A percentile compares a stretch with the other conserved stretches of the same genome.
Conservation (phyloP, 1,139 yeast species). For the Lodderomyces jiufengensis region DNA sequence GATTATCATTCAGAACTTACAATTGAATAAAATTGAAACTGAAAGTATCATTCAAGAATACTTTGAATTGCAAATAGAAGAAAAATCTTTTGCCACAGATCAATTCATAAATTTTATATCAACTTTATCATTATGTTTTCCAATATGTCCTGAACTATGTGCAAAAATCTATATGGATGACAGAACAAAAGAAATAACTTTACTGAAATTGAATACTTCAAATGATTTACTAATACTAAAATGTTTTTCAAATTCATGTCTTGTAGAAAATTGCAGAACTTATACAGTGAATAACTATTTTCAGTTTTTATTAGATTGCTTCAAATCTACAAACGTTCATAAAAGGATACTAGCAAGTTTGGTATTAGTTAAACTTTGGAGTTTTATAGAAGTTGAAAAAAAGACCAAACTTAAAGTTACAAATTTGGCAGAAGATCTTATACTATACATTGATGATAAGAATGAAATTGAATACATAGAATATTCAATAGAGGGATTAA, state of each 20-base stretch:
- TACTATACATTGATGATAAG: constrained; percentile 15
- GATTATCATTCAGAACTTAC: constrained; percentile 24
- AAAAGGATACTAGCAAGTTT: constrained; percentile 32
- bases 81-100: constrained; percentile 10
- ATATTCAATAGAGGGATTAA: constrained; percentile 42
- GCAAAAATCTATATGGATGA: constrained; percentile 20
- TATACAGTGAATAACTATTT: constrained; percentile 30
- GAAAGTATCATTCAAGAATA: constrained; percentile 21
- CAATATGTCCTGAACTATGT: constrained; percentile 23
- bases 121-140: constrained; percentile 22
- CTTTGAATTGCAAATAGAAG: constrained; percentile 24
- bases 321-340: constrained; percentile 12
- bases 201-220: not conserved
- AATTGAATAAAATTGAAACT: constrained; percentile 16
- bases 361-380: constrained; percentile 44
- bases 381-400: constrained; percentile 25
- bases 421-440: constrained; percentile 17
- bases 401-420: constrained; percentile 9
- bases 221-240: constrained; percentile 16
- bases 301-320: constrained; percentile 19
- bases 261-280: constrained; percentile 34
- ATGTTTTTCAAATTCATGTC: constrained; percentile 33
- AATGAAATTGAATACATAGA: constrained; percentile 15
- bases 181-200: constrained; percentile 17
- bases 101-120: constrained; percentile 22